A percentile compares a stretch with the other conserved stretches of the same genome.
phyloP scores from a whole-genome alignment of 1,284 basidiomycete species.

The Cutaneotrichosporon dermatis region DNA sequence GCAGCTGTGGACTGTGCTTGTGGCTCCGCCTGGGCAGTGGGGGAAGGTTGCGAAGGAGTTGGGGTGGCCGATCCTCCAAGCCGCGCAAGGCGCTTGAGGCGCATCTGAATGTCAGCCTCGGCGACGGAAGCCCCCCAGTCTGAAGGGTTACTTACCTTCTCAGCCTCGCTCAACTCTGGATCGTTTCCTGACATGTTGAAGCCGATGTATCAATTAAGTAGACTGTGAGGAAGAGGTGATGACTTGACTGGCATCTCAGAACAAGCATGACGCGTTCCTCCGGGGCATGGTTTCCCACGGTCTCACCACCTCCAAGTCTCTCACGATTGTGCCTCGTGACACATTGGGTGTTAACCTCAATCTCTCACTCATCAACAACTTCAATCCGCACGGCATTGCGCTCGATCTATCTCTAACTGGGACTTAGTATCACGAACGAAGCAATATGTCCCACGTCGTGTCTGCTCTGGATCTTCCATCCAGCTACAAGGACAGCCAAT shows the following conservation, averaged over 20 bases:
- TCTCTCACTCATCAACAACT: too few species aligned
- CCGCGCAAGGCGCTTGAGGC: slow-evolving; percentile 77
- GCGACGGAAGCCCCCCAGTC: not conserved
- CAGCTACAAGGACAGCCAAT: slow-evolving; percentile 88
- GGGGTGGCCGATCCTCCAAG: slow-evolving; percentile 51
- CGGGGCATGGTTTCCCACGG: not conserved
- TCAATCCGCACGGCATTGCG: not conserved
- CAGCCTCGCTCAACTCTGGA: slow-evolving; percentile 36
- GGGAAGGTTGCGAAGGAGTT: slow-evolving; percentile 32
- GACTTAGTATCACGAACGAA: not conserved
- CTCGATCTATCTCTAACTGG: too few species aligned
- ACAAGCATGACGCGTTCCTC: slow-evolving; percentile 4
- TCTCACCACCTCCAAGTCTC: not conserved
- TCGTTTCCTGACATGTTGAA: slow-evolving; percentile 30
- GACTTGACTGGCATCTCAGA: too few species aligned
- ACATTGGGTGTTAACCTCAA: too few species aligned
- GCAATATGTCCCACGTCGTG: slow-evolving; percentile 78
- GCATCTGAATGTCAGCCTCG: slow-evolving; percentile 59
- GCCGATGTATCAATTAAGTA: too few species aligned
- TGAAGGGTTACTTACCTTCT: slow-evolving; percentile 31
- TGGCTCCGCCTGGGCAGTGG: slow-evolving; percentile 31
- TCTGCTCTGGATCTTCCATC: slow-evolving; percentile 83
- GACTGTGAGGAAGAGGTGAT: not conserved
- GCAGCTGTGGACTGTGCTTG: not conserved
- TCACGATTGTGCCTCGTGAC: not conserved